These are phyloP conservation scores for Malus hybrid DNA, from an alignment of 331 rosid genomes.

Conservation along the genomic window DNA sequence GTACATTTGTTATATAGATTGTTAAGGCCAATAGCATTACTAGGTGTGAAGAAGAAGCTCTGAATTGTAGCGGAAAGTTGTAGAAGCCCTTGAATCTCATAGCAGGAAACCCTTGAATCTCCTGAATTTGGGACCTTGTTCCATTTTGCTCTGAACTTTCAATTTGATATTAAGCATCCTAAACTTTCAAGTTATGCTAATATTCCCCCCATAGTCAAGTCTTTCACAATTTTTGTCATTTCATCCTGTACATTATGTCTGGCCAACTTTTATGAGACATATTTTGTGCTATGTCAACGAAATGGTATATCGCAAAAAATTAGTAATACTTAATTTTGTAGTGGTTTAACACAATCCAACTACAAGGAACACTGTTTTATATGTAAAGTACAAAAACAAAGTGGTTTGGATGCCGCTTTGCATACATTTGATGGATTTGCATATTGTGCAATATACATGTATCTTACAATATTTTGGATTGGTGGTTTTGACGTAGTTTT, in stretches of 20 bases:
- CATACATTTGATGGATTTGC: no score
- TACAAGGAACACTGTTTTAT: constrained; percentile 66
- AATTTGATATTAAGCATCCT: no score
- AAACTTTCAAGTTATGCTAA: no score
- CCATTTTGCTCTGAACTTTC: neutral
- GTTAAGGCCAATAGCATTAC: neutral
- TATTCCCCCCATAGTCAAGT: neutral
- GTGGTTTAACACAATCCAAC: constrained; percentile 85
- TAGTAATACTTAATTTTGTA: constrained; percentile 18
- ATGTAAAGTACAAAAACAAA: constrained; percentile 76
- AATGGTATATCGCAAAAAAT: no score
- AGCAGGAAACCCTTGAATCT: neutral
- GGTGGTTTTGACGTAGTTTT: no score
- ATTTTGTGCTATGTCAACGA: no score
- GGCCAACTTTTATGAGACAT: neutral
- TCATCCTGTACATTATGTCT: no score
- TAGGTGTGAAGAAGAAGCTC: neutral
- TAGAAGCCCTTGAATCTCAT: no score
- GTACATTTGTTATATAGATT: neutral
- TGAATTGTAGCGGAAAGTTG: constrained; percentile 10
- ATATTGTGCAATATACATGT: no score
- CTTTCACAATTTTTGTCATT: neutral
- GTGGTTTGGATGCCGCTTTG: constrained; percentile 2
- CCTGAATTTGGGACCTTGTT: neutral
- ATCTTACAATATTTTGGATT: no score